A percentile compares a stretch with the other conserved stretches of the same genome.
Conservation (phyloP, 441 rosid species). For the Jatropha podagrica region DNA sequence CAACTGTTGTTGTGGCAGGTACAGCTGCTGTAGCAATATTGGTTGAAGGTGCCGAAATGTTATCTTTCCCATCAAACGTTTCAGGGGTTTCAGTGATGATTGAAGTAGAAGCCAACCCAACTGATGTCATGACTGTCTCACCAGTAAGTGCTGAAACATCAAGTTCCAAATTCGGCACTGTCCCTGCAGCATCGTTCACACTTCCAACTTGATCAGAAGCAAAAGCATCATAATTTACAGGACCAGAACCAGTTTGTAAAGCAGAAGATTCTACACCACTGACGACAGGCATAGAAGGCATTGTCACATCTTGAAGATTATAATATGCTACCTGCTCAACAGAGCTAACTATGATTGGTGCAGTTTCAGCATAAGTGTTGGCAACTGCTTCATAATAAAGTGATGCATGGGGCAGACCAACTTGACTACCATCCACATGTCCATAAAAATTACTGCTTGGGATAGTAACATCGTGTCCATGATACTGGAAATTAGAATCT, state of each 20-base stretch:
- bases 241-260: slow-evolving; percentile 39
- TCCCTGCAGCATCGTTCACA: slow-evolving; percentile 31
- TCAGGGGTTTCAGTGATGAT: slow-evolving; percentile 36
- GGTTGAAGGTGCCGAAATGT: slow-evolving; percentile 27
- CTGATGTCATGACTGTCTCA: slow-evolving; percentile 31
- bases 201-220: slow-evolving; percentile 31
- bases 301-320: slow-evolving; percentile 48
- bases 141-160: slow-evolving; percentile 30
- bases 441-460: slow-evolving; percentile 55
- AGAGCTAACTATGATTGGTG: slow-evolving; percentile 45
- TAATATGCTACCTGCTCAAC: slow-evolving; percentile 54
- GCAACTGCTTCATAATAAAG: slow-evolving; percentile 57
- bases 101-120: slow-evolving; percentile 38
- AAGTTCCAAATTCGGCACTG: slow-evolving; percentile 31
- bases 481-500: slow-evolving; percentile 54
- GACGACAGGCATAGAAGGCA: slow-evolving; percentile 46
- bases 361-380: slow-evolving; percentile 51
- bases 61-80: slow-evolving; percentile 28
- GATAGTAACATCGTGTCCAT: slow-evolving; percentile 42
- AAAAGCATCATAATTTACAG: slow-evolving; percentile 32
- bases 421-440: slow-evolving; percentile 67
- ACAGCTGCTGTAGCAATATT: slow-evolving; percentile 31
- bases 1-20: slow-evolving; percentile 34
- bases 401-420: slow-evolving; percentile 50
- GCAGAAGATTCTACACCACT: slow-evolving; percentile 41